Conservation (phyloP, 345 rosid genomes). For the Eucalyptus coolabah region DNA sequence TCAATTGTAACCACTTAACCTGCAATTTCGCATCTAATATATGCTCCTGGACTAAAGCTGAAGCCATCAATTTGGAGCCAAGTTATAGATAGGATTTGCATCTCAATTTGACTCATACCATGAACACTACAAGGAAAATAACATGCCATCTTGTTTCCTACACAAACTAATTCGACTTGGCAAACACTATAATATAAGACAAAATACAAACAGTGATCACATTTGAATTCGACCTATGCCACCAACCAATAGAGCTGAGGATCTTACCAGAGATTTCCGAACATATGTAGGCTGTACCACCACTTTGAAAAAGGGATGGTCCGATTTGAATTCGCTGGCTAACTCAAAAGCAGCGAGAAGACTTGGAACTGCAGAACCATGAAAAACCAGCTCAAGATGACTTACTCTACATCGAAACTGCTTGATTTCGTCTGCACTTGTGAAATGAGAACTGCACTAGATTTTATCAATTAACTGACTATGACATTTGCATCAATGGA, state of each 20-base stretch:
- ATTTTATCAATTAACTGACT: not conserved
- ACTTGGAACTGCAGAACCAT: not conserved
- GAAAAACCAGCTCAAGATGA: not conserved
- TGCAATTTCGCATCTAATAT: not conserved
- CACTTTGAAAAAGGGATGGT: not conserved
- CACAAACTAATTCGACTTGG: not conserved
- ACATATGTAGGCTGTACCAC: not conserved
- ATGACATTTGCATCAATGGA: not conserved
- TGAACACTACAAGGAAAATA: not conserved
- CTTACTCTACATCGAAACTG: not conserved
- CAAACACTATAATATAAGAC: not conserved
- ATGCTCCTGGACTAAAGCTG: not conserved
- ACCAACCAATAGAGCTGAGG: not conserved
- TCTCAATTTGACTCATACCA: not conserved
- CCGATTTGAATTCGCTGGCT: not conserved
- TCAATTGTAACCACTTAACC: not conserved
- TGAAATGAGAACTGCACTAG: not conserved
- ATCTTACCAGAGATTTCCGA: not conserved
- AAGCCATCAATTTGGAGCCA: not conserved
- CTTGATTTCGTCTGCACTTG: not conserved
- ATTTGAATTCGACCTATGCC: not conserved
- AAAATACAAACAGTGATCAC: not conserved
- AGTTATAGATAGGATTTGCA: not conserved
- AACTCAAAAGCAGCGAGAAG: not conserved
- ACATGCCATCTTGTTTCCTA: not conserved